Percentiles rank a stretch among this genome's conserved stretches.
phyloP scores from a whole-genome alignment of 345 rosid genomes.

The Pistacia atlantica region DNA sequence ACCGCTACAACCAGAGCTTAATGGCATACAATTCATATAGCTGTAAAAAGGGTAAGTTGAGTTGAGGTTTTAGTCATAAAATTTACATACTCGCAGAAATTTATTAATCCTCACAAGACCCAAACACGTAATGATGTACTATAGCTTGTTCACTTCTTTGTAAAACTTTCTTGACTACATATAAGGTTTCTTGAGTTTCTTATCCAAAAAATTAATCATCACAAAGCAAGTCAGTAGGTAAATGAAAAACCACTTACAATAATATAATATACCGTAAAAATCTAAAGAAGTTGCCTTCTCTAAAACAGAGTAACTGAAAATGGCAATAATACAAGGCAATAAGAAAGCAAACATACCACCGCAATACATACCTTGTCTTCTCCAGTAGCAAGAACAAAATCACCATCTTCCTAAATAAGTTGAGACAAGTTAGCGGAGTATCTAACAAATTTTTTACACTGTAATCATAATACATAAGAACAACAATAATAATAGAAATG shows the following conservation, averaged over 20 bases:
- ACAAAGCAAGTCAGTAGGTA: not conserved
- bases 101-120: not conserved
- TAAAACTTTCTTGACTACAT: no score
- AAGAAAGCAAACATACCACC: slow-evolving; percentile 23
- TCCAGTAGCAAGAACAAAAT: slow-evolving; percentile 64
- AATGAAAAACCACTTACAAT: not conserved
- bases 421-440: slow-evolving; percentile 26
- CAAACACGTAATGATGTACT: no score
- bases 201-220: not conserved
- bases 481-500: not conserved
- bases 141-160: no score
- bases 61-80: not conserved
- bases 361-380: slow-evolving; percentile 74
- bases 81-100: not conserved
- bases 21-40: not conserved
- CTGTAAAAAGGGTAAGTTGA: not conserved
- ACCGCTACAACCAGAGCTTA: not conserved
- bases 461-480: not conserved
- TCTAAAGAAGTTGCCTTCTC: slow-evolving; percentile 13
- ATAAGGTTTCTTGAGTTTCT: no score
- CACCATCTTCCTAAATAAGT: slow-evolving; percentile 87
- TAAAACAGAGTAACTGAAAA: not conserved
- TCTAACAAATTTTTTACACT: slow-evolving; percentile 18
- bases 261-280: slow-evolving; percentile 1
- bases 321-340: slow-evolving; percentile 4